These are phyloP conservation scores for Cyberlindnera americana DNA, from an alignment of 805 yeast species.

Conservation along the genomic window DNA sequence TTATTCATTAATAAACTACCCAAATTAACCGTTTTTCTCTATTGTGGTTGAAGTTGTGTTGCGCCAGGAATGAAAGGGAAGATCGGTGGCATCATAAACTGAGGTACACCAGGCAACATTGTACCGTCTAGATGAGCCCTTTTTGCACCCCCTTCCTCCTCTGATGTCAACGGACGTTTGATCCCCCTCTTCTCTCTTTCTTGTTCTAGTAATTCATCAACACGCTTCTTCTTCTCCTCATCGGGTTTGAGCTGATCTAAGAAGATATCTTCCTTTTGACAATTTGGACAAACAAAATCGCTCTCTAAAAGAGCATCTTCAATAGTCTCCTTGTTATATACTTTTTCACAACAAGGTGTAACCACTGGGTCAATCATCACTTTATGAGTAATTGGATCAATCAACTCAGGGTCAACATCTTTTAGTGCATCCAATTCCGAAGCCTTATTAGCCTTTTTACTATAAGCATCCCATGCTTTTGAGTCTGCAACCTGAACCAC, in stretches of 20 bases:
- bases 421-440: conserved; percentile 26
- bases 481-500: conserved; percentile 95
- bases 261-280: conserved; percentile 68
- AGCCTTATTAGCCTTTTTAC: conserved; percentile 45
- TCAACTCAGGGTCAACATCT: conserved; percentile 50
- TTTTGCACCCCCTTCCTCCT: conserved; percentile 13
- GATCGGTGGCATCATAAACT: conserved; percentile 17
- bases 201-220: conserved; percentile 46
- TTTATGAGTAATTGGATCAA: conserved; percentile 68
- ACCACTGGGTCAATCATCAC: conserved; percentile 68
- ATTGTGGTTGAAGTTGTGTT: background rate
- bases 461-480: conserved; percentile 85
- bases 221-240: conserved; percentile 50
- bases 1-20: no score
- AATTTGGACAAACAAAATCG: conserved; percentile 89
- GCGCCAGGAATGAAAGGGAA: conserved; percentile 5
- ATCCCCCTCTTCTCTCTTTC: conserved; percentile 32
- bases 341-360: conserved; percentile 74
- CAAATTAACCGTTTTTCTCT: no score
- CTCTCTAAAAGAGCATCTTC: conserved; percentile 68
- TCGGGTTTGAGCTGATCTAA: conserved; percentile 70
- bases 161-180: conserved; percentile 19
- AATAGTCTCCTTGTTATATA: conserved; percentile 57
- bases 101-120: conserved; percentile 6
- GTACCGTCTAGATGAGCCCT: conserved; percentile 11